Base-by-base conservation (phyloP, 2,329 filamentous ascomycete species). In the Trichoderma afroharzianum region DNA sequence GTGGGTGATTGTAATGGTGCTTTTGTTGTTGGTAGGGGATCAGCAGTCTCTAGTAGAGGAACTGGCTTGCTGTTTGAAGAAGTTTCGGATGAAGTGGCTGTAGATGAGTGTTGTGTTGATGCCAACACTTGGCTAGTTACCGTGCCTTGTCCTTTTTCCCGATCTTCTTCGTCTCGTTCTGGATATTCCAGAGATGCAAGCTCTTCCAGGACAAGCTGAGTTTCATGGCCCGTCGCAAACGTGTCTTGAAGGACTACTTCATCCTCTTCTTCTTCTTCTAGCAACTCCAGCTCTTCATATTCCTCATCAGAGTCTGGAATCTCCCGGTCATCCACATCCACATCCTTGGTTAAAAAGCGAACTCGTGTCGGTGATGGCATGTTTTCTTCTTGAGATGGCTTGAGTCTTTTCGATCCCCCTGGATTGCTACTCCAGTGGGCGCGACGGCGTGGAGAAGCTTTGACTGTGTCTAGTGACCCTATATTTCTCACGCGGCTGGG, bases 271-370 rank as follows among this genome's bases (percentile, higher is more conserved):
- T 26, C 26, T 4, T 26, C 26, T 2, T 74, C 69, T 2, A 30
- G 21, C 39, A 36, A 1, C 18, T 63, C 26, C 15, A 70, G 30
- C 6, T 75, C 77, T 18, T 77, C 76, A 2, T 77, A 75, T 1
- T 85, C 84, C 12, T 83, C 84, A 47, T 87, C 86, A 1, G 85
- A 86, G 72, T 88, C 86, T 0, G 85, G 84, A 33, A 88, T 86
- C 71, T 86, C 84, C 21, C 53, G 39, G 6, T 71, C 36, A 26
- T 71, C 26, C 9, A 24, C 36, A 11, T 33, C 28, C 9, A 24
- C 36, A 11, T 33, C 28, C 9, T 28, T 18, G 15, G 11, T 4
- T 11, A 24, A 3, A 14, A 43, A 58, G 4, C 15, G 32, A 32
- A 67, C 12, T 21, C 26, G 32, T 55, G 32, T 24, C 9, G 63